Evolutionary conservation across 192 early-diverging fungal species (phyloP), one percentile per base, ranked within the genome.

Genomic region (Glomus cerebriforme): DNA sequence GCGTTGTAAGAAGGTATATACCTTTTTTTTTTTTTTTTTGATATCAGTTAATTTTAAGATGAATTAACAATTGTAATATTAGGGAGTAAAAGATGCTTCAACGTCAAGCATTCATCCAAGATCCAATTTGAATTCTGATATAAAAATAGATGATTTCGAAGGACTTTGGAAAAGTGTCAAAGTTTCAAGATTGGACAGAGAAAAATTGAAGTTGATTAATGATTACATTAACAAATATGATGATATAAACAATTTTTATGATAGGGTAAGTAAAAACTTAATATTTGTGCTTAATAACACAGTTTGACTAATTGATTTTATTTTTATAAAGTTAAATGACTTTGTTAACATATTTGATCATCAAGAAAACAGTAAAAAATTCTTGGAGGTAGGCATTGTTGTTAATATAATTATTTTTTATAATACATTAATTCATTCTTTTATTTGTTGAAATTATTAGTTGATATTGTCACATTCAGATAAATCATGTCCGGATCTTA

Each of bases 1-100:
- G 35, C 78, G 87, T 58, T 83, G 84, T 78, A 24, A 80, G 68
- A 82, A 83, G 79, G 78, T 83, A 75, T 19, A 54, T 54, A 54
- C 34, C 19, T 19, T 43, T 65, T 9, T 43, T 32, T 17, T 43
- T 19, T 26, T 29, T 35, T 3, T 35, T 70, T 13, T 8, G 17
- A 9, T 9, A 8, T 10, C 39, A 9, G 0, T 15, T 45, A 34
- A 27, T 43, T 35, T 13, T 26, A 43, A 45, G 9, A 24, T 10
- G 13, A 37, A 10, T 0, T 70, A 39, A 34, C 22, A 32, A 43
- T 43, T 10, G 39, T 8, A 43, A 43, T 43, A 43, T 7, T n/a
- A 24, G n/a, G 27, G 10, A 43, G 19, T 70, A 45, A 43, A 43
- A 24, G 32, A 43, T 10, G 35, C 7, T 27, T 70, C 32, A 26